Base-by-base conservation (phyloP, 352 stramenopile species). In the Pythium chondricola region DNA sequence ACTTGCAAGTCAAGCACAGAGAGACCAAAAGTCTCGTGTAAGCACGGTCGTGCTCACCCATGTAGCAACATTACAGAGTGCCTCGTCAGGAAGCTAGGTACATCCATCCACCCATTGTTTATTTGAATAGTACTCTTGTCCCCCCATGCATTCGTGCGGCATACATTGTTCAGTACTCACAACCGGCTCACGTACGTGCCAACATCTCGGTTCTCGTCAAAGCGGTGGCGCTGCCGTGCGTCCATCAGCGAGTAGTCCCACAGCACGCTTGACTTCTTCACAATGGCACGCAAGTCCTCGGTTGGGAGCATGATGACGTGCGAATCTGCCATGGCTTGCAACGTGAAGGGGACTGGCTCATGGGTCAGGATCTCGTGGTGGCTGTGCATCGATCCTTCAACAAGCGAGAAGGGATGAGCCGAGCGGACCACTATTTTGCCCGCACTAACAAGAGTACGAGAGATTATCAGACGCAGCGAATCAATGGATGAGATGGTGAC, bases 301-400 rank as follows among this genome's bases (percentile, higher is more conserved):
- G 69, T 74, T 14, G 69, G 71, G 11, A 93, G 48, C 24, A 88
- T 41, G 16, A 93, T 58, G 46, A 91, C 61, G 51, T 89, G 73
- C 35, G 77, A 85, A 11, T 60, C 52, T 6, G 57, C 68, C 38
- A 78, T 61, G 0, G 79, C 75, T 13, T 55, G 56, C 8, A 88
- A 56, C 5, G 71, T 89, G 56, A 80, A 93, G 9, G 79, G 69
- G 14, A 90, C 71, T 10, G 82, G 82, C 46, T 93, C 82, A 37
- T 82, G 65, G 11, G 76, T 73, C 17, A 88, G 48, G 14, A 85
- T 70, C 55, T 88, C 79, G 26, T 70, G 67, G 37, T 86, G 71
- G 21, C 75, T 71, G 62, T 90, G 82, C 33, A 77, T 67, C 16
- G 64, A 48, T 11, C 79, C 77, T 9, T 77, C 68, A 3, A 48